A percentile compares a stretch with the other conserved stretches of the same genome.
Conservation (phyloP, 495 filamentous ascomycete species). For the Hyaloscypha hepaticicola region DNA sequence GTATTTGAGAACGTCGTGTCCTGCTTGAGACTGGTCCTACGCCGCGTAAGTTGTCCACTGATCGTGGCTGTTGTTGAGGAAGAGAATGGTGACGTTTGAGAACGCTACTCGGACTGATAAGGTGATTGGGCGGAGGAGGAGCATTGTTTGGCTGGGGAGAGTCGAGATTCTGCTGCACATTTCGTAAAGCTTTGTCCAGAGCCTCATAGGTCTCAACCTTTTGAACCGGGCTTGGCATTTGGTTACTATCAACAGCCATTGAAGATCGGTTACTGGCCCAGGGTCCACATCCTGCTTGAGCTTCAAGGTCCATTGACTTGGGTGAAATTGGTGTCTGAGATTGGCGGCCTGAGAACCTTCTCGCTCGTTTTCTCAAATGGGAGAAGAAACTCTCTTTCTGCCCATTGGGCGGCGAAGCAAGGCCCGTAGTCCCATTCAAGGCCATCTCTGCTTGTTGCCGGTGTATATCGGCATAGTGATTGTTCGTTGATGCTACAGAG, state of each 20-base stretch:
- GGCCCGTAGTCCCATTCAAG: constrained; percentile 75
- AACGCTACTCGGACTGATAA: constrained; percentile 49
- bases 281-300: constrained; percentile 85
- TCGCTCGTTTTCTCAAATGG: constrained; percentile 89
- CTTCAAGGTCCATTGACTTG: constrained; percentile 80
- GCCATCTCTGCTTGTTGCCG: constrained; percentile 89
- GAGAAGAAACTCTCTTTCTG: constrained; percentile 97
- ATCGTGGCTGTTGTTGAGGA: constrained; percentile 64
- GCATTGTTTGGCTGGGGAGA: constrained; percentile 48
- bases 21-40: constrained; percentile 74
- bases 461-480: constrained; percentile 79
- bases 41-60: constrained; percentile 60
- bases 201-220: constrained; percentile 64
- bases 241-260: constrained; percentile 69
- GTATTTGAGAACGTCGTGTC: constrained; percentile 77
- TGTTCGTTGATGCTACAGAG: constrained; percentile 93
- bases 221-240: constrained; percentile 48
- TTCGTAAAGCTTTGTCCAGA: constrained; percentile 77
- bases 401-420: constrained; percentile 61
- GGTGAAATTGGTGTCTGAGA: constrained; percentile 69
- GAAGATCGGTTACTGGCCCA: constrained; percentile 84
- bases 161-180: constrained; percentile 63
- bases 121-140: constrained; percentile 53
- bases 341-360: constrained; percentile 87
- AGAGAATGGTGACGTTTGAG: constrained; percentile 74